phyloP scores from a whole-genome alignment of 768 basidiomycete species.

The Boletus reticuloceps region DNA sequence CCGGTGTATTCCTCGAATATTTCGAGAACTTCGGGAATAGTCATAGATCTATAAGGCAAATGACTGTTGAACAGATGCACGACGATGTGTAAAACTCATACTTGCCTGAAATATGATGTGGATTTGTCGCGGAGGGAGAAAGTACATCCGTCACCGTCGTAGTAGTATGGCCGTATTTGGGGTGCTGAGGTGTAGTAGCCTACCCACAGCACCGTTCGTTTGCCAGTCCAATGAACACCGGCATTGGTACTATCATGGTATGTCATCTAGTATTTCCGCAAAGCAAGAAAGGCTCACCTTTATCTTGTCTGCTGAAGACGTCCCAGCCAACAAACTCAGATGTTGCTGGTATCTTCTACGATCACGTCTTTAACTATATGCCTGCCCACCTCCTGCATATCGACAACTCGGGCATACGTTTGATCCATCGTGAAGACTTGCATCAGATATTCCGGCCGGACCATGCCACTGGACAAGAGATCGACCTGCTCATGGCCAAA shows the following conservation, averaged over 20 bases:
- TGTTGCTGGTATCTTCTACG: conserved; percentile 6
- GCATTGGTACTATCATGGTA: not conserved
- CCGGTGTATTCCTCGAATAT: conserved; percentile 12
- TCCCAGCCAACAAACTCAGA: not conserved
- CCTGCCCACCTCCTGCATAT: conserved; percentile 17
- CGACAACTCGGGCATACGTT: not conserved
- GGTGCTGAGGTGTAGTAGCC: too few relatives aligned
- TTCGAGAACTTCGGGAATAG: conserved; percentile 15
- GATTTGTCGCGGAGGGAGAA: too few relatives aligned
- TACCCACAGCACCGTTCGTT: too few relatives aligned
- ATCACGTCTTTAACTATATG: conserved; percentile 17
- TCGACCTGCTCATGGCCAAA: not conserved
- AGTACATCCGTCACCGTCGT: too few relatives aligned
- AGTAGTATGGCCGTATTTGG: too few relatives aligned
- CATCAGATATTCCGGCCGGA: conserved; percentile 11
- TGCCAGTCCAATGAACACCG: too few relatives aligned
- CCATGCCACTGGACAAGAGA: conserved; percentile 2
- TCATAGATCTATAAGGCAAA: not conserved
- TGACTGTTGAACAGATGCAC: too few relatives aligned
- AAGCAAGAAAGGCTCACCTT: not conserved
- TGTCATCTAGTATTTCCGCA: not conserved
- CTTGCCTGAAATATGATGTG: too few relatives aligned
- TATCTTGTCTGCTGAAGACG: not conserved
- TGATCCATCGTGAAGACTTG: conserved; percentile 16
- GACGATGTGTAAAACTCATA: not conserved